A percentile compares a stretch with the other conserved stretches of the same genome.
Conservation (phyloP, 768 basidiomycete species). For the Leucocoprinus sp. region DNA sequence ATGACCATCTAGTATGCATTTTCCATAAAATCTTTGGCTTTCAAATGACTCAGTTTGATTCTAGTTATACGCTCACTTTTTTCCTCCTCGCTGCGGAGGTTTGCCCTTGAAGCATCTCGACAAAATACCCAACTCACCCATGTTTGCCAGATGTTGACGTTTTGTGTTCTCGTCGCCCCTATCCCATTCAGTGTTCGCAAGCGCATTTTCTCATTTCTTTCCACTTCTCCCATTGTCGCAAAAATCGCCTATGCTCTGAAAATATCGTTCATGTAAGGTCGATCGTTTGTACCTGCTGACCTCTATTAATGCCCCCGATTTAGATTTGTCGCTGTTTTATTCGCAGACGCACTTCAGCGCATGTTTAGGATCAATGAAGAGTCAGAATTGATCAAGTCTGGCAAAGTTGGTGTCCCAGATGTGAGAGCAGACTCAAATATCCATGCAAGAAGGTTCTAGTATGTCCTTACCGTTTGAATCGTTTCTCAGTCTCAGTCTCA, state of each 20-base stretch:
- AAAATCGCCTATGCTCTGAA: conserved; percentile 89
- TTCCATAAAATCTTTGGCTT: neutral
- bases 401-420: conserved; percentile 45
- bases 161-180: conserved; percentile 77
- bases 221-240: conserved; percentile 61
- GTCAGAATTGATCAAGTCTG: conserved; percentile 55
- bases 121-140: neutral
- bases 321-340: conserved; percentile 81
- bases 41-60: no score
- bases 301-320: neutral
- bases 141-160: conserved; percentile 59
- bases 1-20: conserved; percentile 15
- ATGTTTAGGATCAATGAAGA: conserved; percentile 81
- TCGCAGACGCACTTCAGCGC: conserved; percentile 86
- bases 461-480: conserved; percentile 20
- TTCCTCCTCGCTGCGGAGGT: conserved; percentile 73
- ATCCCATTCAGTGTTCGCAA: conserved; percentile 73
- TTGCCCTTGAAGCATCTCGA: conserved; percentile 1
- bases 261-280: conserved; percentile 82
- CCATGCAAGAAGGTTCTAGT: conserved; percentile 94
- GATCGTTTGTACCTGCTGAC: neutral
- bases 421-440: conserved; percentile 80
- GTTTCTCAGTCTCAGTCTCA: neutral
- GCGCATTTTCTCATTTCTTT: conserved; percentile 63
- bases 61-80: conserved; percentile 75